Evolutionary conservation across 352 stramenopile species (phyloP).

Genomic region (Pythium periplocum): DNA sequence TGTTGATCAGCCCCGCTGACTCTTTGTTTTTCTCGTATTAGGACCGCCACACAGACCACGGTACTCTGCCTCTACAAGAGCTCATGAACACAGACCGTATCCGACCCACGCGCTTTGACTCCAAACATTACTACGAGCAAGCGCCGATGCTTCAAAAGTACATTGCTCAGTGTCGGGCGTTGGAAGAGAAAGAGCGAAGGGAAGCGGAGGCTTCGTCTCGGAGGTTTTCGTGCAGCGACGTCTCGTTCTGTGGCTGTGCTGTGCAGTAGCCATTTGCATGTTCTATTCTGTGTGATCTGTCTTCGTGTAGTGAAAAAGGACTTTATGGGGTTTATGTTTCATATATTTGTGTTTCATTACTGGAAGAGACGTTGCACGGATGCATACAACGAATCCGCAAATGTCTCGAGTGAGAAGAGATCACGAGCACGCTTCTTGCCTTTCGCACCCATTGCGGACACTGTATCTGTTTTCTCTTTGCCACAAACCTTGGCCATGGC

Average conservation of each 20-base stretch:
- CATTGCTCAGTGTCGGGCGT: slow-evolving; percentile 61
- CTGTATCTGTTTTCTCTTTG: slow-evolving; percentile 16
- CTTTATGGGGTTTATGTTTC: no score
- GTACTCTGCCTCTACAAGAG: slow-evolving; percentile 71
- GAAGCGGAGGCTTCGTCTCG: no score
- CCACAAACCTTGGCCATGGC: slow-evolving; percentile 63
- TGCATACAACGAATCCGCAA: slow-evolving; percentile 52
- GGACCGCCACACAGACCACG: slow-evolving; percentile 62
- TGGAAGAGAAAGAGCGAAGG: slow-evolving; percentile 17
- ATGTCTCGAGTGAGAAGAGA: slow-evolving; percentile 72
- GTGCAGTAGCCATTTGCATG: no score
- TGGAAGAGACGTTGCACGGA: slow-evolving; percentile 32
- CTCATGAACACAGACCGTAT: slow-evolving; percentile 77
- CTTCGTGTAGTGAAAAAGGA: no score
- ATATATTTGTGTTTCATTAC: no score
- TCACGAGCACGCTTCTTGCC: slow-evolving; percentile 47
- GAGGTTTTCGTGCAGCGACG: no score
- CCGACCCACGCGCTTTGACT: slow-evolving; percentile 69
- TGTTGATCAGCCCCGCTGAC: no score
- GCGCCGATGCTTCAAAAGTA: slow-evolving; percentile 86
- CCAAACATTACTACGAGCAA: slow-evolving; percentile 84
- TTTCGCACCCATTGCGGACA: slow-evolving; percentile 38
- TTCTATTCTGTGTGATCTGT: no score
- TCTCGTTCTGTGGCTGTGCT: no score
- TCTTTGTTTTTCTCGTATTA: not conserved